Evolutionary conservation across 164 flowering plant genomes (phyloP).

Genomic region (Vitis riparia): DNA sequence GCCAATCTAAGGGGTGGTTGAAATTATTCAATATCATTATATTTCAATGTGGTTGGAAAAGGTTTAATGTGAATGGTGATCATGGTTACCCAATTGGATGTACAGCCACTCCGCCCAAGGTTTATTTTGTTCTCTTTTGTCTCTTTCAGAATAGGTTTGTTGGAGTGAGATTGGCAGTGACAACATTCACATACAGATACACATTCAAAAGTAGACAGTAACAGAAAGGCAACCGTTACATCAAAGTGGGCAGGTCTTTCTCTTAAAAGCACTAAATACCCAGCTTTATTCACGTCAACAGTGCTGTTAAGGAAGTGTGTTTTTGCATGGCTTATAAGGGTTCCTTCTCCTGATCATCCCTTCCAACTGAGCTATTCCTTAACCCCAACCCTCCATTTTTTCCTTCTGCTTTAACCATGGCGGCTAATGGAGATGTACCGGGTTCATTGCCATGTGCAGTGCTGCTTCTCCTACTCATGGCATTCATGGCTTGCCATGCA

Average conservation of each 20-base stretch:
- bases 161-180: too few species aligned
- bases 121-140: too few species aligned
- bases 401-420: constrained; percentile 8
- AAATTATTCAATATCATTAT: neutral
- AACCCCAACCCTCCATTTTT: neutral
- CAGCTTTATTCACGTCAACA: constrained; percentile 34
- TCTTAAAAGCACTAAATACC: neutral
- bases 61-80: too few species aligned
- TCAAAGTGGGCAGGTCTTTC: neutral
- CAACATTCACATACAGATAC: too few species aligned
- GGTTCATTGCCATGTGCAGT: neutral
- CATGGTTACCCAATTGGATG: too few species aligned
- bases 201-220: too few species aligned
- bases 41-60: too few species aligned
- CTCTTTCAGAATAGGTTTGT: too few species aligned
- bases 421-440: neutral
- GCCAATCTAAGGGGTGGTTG: neutral
- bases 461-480: constrained; percentile 6
- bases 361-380: neutral
- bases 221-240: constrained; percentile 1
- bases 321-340: constrained; percentile 1
- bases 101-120: too few species aligned
- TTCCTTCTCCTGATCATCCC: too few species aligned
- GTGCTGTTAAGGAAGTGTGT: constrained; percentile 5
- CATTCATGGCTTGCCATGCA: constrained; percentile 18